Evolutionary conservation across 73 alveolate genomes (phyloP), one percentile per base, ranked within the genome.

Genomic region (Symbiodinium pilosum): DNA sequence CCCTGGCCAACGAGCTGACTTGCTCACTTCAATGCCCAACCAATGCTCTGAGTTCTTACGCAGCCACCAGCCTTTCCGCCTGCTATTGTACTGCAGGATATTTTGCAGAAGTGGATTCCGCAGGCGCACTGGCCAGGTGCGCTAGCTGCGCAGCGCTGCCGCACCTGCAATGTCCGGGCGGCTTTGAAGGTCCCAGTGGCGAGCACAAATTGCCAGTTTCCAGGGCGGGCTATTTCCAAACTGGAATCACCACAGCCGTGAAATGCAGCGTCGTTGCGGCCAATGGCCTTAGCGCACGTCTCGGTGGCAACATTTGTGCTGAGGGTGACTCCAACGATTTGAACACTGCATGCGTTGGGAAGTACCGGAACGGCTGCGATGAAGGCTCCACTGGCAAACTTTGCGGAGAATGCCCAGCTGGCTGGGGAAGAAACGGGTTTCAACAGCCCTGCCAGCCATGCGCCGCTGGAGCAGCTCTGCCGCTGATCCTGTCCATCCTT

Each of bases 11-110:
- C 59, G 59, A 83, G 32, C 39, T 16, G 6, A 21, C 64, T 6
- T 83, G 89, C 20, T 64, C 89, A 39, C 68, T 39, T 1, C 59
- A 36, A 28, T 83, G 89, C 59, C 89, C 89, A 21, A 83, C 89
- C 28, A 40, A 40, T n/a, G 64, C 41, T 21, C 38, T 21, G 18
- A 83, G 89, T 40, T 38, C 42, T 1, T 2, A 4, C 34, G 89
- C 68, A 7, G 1, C 89, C 20, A 83, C 42, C 36, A 41, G 89
- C 59, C 59, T 20, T 3, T 40, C 20, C 26, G 59, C 21, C 39
- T 83, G 89, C 32, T 83, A 18, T 40, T 83, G 89, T 21, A 24
- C 39, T 0, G 11, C 18, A 3, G 89, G 59, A 4, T 43, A 40
- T 28, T 83, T 21, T 39, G 69, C 89, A 21, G 89, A 39, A 8